Conservation (phyloP, 495 filamentous ascomycete genomes). For the Aspergillus sparsus region DNA sequence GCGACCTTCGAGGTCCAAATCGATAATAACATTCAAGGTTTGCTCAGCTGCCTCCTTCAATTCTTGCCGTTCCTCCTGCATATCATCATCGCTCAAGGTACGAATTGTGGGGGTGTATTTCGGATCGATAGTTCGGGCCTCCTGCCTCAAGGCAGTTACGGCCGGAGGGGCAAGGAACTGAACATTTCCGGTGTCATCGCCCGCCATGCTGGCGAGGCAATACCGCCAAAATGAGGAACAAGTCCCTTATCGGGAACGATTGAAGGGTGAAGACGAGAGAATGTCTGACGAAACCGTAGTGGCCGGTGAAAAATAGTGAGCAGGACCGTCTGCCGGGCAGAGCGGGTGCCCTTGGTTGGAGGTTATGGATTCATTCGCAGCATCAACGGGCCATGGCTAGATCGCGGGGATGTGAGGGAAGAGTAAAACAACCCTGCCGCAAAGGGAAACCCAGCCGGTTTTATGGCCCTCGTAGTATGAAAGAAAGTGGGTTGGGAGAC, state of each 20-base stretch:
- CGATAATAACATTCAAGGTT: slow-evolving; percentile 91
- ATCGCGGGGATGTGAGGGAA: slow-evolving; percentile 19
- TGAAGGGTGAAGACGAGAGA: slow-evolving; percentile 4
- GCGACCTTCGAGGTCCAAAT: slow-evolving; percentile 82
- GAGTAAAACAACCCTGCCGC: slow-evolving; percentile 19
- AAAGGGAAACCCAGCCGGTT: background rate
- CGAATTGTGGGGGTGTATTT: slow-evolving; percentile 56
- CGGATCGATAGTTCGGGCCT: slow-evolving; percentile 47
- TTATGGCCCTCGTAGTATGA: background rate
- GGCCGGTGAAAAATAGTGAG: slow-evolving; percentile 28
- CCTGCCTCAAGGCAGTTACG: slow-evolving; percentile 56
- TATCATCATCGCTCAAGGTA: slow-evolving; percentile 63
- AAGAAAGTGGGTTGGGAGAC: background rate
- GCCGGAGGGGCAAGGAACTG: slow-evolving; percentile 53
- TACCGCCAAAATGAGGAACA: slow-evolving; percentile 10
- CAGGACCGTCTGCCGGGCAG: slow-evolving; percentile 54
- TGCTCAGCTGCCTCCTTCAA: slow-evolving; percentile 94
- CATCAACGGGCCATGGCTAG: slow-evolving; percentile 47
- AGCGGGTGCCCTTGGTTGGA: slow-evolving; percentile 47
- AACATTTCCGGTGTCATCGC: slow-evolving; percentile 42
- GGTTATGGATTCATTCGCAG: slow-evolving; percentile 49
- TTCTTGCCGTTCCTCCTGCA: slow-evolving; percentile 82
- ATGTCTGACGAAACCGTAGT: slow-evolving; percentile 6
- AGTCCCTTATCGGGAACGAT: slow-evolving; percentile 11
- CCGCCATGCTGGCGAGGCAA: slow-evolving; percentile 44